These are phyloP conservation scores for Amesomyces nigricolor DNA, from an alignment of 2,329 filamentous ascomycete genomes.

Conservation along the genomic window DNA sequence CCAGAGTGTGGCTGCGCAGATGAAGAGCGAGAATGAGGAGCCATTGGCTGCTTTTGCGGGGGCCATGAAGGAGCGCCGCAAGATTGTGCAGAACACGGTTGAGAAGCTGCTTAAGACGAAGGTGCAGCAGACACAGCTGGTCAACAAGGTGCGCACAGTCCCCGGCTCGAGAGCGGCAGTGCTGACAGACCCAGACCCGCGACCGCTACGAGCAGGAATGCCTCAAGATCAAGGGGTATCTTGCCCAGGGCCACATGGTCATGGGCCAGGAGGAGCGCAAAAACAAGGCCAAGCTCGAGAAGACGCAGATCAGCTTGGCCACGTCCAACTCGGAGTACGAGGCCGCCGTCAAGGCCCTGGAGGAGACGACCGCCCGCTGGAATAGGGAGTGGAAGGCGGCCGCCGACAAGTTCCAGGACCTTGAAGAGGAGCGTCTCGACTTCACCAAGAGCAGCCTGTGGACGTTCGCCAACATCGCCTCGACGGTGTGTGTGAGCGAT, in stretches of 20 bases:
- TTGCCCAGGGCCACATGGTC: constrained; percentile 98
- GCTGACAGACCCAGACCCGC: constrained; percentile 55
- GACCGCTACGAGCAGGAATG: constrained; percentile 98
- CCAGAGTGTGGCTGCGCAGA: constrained; percentile 81
- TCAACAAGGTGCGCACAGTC: constrained; percentile 69
- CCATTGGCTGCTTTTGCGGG: constrained; percentile 86
- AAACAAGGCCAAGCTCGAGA: constrained; percentile 97
- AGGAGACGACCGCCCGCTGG: constrained; percentile 93
- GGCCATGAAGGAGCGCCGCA: constrained; percentile 91
- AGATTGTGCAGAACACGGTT: constrained; percentile 90
- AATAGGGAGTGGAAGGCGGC: constrained; percentile 98
- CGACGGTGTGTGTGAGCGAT: constrained; percentile 95
- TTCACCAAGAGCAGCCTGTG: constrained; percentile 97
- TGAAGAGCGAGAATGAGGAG: constrained; percentile 95
- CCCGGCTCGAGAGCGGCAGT: not conserved
- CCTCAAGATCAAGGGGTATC: constrained; percentile 95
- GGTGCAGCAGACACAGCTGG: constrained; percentile 79
- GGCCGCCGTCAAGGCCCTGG: constrained; percentile 81
- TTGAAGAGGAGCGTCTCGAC: constrained; percentile 94
- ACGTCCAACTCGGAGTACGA: constrained; percentile 92
- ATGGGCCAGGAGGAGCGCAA: constrained; percentile 99
- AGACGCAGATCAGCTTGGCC: constrained; percentile 93
- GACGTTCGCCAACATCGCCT: constrained; percentile 96
- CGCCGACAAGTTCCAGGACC: constrained; percentile 97
- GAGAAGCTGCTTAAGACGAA: constrained; percentile 94